Percentiles rank a stretch among this genome's conserved stretches.
phyloP scores from a whole-genome alignment of 106 monocot species.

The Dioscorea zingiberensis region DNA sequence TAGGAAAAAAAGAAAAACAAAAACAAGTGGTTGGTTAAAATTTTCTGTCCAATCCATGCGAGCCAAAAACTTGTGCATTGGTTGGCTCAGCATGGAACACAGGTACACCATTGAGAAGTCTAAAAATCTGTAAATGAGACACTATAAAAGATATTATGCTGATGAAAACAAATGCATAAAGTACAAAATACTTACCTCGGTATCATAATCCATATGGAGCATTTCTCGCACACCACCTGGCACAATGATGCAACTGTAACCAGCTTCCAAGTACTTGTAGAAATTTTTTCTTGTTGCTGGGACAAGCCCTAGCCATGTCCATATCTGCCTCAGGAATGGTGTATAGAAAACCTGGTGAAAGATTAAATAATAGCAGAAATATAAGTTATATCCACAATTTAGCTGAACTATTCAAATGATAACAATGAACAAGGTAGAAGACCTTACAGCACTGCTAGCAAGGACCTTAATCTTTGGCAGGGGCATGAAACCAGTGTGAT shows the following conservation, averaged over 20 bases:
- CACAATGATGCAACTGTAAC: constrained; percentile 34
- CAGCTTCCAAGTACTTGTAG: constrained; percentile 22
- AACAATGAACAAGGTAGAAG: background rate
- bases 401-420: background rate
- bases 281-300: constrained; percentile 31
- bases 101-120: too few species aligned
- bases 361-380: background rate
- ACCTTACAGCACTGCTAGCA: constrained; percentile 90
- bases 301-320: constrained; percentile 39
- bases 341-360: constrained; percentile 25
- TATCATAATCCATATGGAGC: constrained; percentile 29
- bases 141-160: too few species aligned
- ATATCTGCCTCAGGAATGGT: constrained; percentile 37
- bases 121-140: too few species aligned
- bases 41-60: too few species aligned
- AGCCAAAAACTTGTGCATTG: too few species aligned
- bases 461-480: constrained; percentile 79
- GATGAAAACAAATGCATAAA: too few species aligned
- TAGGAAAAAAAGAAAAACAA: too few species aligned
- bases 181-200: constrained; percentile 18
- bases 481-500: constrained; percentile 75
- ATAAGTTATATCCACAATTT: background rate
- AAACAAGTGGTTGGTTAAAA: too few species aligned
- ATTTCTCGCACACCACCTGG: constrained; percentile 44
- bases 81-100: too few species aligned